These are phyloP conservation scores for Alternaria metachromatica DNA, from an alignment of 2,329 filamentous ascomycete genomes.

Conservation along the genomic window DNA sequence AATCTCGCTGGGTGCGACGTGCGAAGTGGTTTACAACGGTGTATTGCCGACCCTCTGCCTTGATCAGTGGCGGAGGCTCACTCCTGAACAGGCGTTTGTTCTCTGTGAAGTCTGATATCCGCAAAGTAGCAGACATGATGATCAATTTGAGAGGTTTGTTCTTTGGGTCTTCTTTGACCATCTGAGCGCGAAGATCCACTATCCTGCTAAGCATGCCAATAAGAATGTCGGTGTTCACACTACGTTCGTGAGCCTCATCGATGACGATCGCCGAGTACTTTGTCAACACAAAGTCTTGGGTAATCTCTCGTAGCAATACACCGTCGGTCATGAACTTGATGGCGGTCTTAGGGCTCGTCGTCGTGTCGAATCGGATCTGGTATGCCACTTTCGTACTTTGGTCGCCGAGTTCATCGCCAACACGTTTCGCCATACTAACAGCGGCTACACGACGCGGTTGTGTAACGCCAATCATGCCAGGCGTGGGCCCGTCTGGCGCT, in stretches of 20 bases:
- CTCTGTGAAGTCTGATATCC: conserved; percentile 87
- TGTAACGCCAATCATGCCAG: conserved; percentile 92
- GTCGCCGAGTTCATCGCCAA: conserved; percentile 82
- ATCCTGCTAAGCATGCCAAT: conserved; percentile 96
- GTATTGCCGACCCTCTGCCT: conserved; percentile 91
- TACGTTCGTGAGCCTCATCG: conserved; percentile 96
- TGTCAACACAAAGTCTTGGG: conserved; percentile 82
- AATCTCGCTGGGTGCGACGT: conserved; percentile 81
- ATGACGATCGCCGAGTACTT: conserved; percentile 96
- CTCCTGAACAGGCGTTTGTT: conserved; percentile 80
- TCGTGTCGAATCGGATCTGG: conserved; percentile 91
- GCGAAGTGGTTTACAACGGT: conserved; percentile 90
- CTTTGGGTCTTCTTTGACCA: conserved; percentile 73
- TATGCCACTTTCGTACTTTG: conserved; percentile 82
- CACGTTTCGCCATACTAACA: conserved; percentile 94
- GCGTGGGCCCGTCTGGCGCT: conserved; percentile 75
- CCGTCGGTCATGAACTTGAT: conserved; percentile 99
- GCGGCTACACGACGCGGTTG: conserved; percentile 94
- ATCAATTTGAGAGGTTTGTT: conserved; percentile 84
- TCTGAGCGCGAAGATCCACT: conserved; percentile 78
- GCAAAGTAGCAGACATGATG: conserved; percentile 96
- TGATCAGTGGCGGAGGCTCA: conserved; percentile 78
- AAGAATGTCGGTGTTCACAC: conserved; percentile 97
- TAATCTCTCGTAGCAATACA: conserved; percentile 88
- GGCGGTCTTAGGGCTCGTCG: conserved; percentile 77